Conservation (phyloP, 2,329 filamentous ascomycete genomes). For the Epicoccum sorghinum region DNA sequence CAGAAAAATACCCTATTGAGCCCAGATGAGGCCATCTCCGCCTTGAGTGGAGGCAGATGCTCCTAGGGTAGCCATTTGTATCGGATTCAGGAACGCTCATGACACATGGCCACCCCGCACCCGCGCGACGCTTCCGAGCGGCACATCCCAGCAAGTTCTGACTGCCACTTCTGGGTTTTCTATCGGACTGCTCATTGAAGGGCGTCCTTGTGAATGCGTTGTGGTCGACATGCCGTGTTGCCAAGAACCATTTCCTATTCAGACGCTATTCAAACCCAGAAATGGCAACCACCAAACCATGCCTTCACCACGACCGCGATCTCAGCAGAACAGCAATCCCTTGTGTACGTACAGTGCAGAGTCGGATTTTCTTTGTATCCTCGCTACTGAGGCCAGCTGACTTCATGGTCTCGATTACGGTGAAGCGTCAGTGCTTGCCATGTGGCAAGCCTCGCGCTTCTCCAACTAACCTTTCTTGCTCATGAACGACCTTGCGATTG, state of each 20-base stretch:
- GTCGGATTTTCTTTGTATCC: conserved; percentile 19
- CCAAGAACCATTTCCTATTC: conserved; percentile 33
- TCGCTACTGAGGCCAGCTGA: neutral
- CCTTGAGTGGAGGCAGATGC: too few relatives aligned
- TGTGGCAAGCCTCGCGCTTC: neutral
- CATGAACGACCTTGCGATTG: conserved; percentile 3
- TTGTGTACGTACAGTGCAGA: conserved; percentile 12
- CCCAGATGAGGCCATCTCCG: too few relatives aligned
- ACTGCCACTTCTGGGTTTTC: neutral
- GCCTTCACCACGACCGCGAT: conserved; percentile 20
- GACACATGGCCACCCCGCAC: too few relatives aligned
- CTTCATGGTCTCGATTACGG: conserved; percentile 5
- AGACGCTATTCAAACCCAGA: conserved; percentile 39
- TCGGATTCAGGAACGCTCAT: too few relatives aligned
- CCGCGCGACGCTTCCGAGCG: too few relatives aligned
- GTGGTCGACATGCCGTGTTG: conserved; percentile 3
- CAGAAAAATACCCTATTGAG: too few relatives aligned
- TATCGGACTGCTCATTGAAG: neutral
- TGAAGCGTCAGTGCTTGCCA: conserved; percentile 9
- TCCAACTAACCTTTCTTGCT: conserved; percentile 8
- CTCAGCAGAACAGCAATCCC: conserved; percentile 20
- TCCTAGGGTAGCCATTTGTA: too few relatives aligned
- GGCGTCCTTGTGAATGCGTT: neutral
- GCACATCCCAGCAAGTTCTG: neutral
- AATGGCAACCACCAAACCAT: conserved; percentile 21